These are phyloP conservation scores for Saccharomyces hybrid DNA, from an alignment of 1,139 yeast species.

Conservation along the genomic window DNA sequence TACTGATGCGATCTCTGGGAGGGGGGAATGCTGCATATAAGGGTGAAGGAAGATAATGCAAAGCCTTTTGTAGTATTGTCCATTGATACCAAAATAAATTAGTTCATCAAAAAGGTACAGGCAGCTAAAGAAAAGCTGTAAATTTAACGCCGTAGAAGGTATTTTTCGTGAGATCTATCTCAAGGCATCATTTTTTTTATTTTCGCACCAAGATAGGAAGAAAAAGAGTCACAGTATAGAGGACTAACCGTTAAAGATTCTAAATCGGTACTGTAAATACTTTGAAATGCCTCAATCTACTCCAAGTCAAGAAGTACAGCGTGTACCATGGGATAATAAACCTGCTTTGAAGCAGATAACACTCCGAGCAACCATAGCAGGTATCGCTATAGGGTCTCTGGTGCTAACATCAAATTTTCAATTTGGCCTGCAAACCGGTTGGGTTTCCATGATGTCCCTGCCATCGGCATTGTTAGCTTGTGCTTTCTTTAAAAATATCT, in stretches of 20 bases:
- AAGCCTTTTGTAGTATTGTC: neutral
- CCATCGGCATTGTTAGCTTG: slow-evolving; percentile 89
- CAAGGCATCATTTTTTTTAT: neutral
- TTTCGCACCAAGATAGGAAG: neutral
- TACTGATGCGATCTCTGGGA: neutral
- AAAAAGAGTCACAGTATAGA: neutral
- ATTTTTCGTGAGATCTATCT: neutral
- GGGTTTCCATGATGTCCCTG: slow-evolving; percentile 99
- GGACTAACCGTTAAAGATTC: neutral
- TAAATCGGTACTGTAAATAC: neutral
- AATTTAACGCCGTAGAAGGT: neutral
- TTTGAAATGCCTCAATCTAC: neutral
- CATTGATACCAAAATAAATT: neutral
- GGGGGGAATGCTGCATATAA: neutral
- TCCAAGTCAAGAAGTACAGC: neutral
- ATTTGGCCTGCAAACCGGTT: slow-evolving; percentile 94
- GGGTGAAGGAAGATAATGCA: neutral
- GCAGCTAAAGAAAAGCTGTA: neutral
- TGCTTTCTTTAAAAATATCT: slow-evolving; percentile 56
- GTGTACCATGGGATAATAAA: slow-evolving; percentile 30
- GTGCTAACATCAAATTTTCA: slow-evolving; percentile 86
- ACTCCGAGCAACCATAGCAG: slow-evolving; percentile 61
- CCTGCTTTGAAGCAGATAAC: slow-evolving; percentile 52
- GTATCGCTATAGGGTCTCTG: slow-evolving; percentile 69
- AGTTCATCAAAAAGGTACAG: neutral